These are phyloP conservation scores for Cercospora citrullina DNA, from an alignment of 2,329 filamentous ascomycete species.

Conservation along the genomic window DNA sequence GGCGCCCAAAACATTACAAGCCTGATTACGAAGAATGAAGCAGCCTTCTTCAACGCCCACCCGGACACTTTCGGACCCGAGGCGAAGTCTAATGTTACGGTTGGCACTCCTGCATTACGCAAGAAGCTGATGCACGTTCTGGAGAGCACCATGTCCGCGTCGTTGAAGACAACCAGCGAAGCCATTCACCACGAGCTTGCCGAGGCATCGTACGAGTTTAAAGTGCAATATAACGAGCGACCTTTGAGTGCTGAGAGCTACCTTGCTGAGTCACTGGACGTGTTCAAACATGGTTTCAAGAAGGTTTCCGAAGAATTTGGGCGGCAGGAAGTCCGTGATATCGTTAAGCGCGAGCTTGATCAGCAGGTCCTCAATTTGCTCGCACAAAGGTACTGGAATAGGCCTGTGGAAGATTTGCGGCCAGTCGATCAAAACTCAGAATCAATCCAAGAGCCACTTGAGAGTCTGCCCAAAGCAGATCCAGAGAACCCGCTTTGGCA, in stretches of 20 bases:
- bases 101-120: constrained; percentile 82
- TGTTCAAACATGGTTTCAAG: constrained; percentile 98
- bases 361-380: constrained; percentile 92
- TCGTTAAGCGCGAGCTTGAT: constrained; percentile 89
- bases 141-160: constrained; percentile 95
- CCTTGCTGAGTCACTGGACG: constrained; percentile 88
- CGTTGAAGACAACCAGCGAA: constrained; percentile 83
- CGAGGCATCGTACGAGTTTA: constrained; percentile 97
- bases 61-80: constrained; percentile 75
- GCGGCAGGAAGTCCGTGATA: constrained; percentile 79
- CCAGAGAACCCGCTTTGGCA: constrained; percentile 88
- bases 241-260: constrained; percentile 95
- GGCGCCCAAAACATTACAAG: constrained; percentile 76
- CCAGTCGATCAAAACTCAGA: constrained; percentile 40
- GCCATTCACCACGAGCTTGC: constrained; percentile 93
- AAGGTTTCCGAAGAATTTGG: constrained; percentile 89
- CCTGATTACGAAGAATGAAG: constrained; percentile 84
- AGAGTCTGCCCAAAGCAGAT: constrained; percentile 82
- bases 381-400: constrained; percentile 96
- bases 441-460: constrained; percentile 35
- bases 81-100: constrained; percentile 60
- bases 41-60: constrained; percentile 81
- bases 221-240: constrained; percentile 98
- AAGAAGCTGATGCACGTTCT: constrained; percentile 97
- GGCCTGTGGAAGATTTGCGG: constrained; percentile 81